phyloP scores from a whole-genome alignment of 306 rosid genomes.

The Echinosophora koreensis region DNA sequence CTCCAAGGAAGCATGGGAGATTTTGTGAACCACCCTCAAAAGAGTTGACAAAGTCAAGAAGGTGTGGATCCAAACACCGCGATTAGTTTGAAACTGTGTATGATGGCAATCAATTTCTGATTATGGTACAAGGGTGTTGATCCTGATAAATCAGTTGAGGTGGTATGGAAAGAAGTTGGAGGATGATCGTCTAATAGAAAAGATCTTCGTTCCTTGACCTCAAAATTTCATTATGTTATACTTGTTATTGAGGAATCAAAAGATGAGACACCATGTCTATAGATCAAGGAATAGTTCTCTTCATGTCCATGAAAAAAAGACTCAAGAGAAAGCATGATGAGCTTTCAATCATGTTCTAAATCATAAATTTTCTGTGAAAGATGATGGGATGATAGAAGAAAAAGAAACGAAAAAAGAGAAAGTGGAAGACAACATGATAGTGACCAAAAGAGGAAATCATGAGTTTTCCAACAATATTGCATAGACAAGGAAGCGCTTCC shows the following conservation, averaged over 20 bases:
- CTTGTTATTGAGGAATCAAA: neutral
- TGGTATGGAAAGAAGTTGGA: neutral
- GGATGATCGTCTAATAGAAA: neutral
- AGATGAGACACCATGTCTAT: neutral
- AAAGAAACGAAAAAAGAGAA: neutral
- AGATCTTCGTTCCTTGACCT: neutral
- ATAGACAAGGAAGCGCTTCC: conserved; percentile 46
- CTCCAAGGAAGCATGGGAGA: too few relatives aligned
- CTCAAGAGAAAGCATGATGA: neutral
- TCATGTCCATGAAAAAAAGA: too few relatives aligned
- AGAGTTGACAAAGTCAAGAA: neutral
- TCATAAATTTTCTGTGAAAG: neutral
- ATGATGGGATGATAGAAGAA: too few relatives aligned
- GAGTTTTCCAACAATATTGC: conserved; percentile 31
- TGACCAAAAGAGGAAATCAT: neutral
- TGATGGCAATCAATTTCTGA: too few relatives aligned
- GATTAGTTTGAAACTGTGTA: too few relatives aligned
- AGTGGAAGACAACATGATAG: neutral
- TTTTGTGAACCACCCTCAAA: neutral
- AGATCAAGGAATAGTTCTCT: neutral
- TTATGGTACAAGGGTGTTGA: too few relatives aligned
- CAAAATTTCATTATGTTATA: neutral
- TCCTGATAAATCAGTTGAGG: neutral
- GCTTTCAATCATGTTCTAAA: neutral
- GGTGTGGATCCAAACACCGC: neutral